Conservation (phyloP, 2,329 filamentous ascomycete species). For the Penicillium sp. region DNA sequence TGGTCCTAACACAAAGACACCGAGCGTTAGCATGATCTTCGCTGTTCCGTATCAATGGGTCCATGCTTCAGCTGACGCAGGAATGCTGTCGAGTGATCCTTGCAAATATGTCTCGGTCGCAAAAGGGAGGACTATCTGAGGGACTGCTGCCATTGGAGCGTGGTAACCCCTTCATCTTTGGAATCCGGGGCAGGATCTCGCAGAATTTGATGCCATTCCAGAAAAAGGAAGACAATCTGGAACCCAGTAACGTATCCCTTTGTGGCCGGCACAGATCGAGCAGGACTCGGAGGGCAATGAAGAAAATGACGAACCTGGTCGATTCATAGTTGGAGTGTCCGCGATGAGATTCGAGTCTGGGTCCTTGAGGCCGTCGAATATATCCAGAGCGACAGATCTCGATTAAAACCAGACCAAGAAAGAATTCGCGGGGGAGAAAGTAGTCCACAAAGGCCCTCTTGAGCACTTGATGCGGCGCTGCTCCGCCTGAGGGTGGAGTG, state of each 20-base stretch:
- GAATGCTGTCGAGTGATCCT: conserved; percentile 20
- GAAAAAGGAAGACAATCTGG: conserved; percentile 11
- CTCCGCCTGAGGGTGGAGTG: conserved; percentile 37
- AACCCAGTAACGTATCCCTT: conserved; percentile 7
- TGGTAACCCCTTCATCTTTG: conserved; percentile 6
- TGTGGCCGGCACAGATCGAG: conserved; percentile 9
- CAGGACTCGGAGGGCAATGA: conserved; percentile 23
- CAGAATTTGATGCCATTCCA: conserved; percentile 1
- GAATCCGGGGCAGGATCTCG: not conserved
- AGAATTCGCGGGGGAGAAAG: conserved; percentile 21
- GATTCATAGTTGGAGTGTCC: conserved; percentile 47
- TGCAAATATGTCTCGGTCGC: conserved; percentile 29
- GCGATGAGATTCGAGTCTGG: conserved; percentile 4
- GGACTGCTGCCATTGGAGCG: conserved; percentile 27
- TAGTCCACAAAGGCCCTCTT: conserved; percentile 24
- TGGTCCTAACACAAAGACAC: conserved; percentile 43
- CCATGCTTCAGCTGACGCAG: conserved; percentile 16
- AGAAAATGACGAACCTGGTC: conserved; percentile 51
- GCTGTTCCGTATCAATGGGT: conserved; percentile 10
- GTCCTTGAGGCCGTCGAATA: conserved; percentile 18
- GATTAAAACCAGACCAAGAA: conserved; percentile 8
- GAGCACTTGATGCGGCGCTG: conserved; percentile 28
- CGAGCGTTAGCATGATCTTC: conserved; percentile 26
- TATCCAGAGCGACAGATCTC: conserved; percentile 15
- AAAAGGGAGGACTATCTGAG: conserved; percentile 23